These are phyloP conservation scores for Stramenopiles sp. DNA, from an alignment of 352 stramenopile species.

Conservation along the genomic window DNA sequence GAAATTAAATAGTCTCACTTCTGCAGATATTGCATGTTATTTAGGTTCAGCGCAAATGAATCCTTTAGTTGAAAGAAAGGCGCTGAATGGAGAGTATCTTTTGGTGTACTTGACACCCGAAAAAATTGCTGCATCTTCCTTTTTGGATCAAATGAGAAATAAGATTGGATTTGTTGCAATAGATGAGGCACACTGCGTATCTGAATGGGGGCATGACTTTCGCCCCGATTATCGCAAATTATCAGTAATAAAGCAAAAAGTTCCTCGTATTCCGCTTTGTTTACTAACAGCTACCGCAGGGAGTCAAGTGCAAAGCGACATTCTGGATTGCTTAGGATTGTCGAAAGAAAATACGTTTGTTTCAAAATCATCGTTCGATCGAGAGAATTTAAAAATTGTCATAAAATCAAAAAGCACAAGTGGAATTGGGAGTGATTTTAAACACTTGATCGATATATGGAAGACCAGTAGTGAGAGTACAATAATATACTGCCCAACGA, in stretches of 20 bases:
- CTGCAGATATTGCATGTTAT: constrained; percentile 15
- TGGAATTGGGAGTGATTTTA: background rate
- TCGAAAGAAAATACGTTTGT: background rate
- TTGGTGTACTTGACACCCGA: constrained; percentile 39
- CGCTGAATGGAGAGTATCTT: constrained; percentile 28
- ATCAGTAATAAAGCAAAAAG: constrained; percentile 16
- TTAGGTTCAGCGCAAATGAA: background rate
- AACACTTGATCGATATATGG: background rate
- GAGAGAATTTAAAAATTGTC: background rate
- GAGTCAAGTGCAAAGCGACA: constrained; percentile 18
- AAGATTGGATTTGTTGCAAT: constrained; percentile 29
- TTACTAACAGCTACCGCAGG: constrained; percentile 23
- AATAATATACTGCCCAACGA: constrained; percentile 32
- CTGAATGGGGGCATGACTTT: constrained; percentile 36
- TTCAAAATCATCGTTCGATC: background rate
- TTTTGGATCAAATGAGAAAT: background rate
- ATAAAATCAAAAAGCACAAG: background rate
- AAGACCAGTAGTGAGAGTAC: background rate
- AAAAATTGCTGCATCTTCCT: constrained; percentile 18
- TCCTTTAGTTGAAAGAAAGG: background rate
- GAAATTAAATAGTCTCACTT: constrained; percentile 27
- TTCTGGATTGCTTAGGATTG: constrained; percentile 18
- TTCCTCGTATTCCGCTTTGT: constrained; percentile 19
- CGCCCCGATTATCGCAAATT: constrained; percentile 22
- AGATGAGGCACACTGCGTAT: constrained; percentile 41